phyloP scores from a whole-genome alignment of 306 rosid species.

The Lagenaria siceraria region DNA sequence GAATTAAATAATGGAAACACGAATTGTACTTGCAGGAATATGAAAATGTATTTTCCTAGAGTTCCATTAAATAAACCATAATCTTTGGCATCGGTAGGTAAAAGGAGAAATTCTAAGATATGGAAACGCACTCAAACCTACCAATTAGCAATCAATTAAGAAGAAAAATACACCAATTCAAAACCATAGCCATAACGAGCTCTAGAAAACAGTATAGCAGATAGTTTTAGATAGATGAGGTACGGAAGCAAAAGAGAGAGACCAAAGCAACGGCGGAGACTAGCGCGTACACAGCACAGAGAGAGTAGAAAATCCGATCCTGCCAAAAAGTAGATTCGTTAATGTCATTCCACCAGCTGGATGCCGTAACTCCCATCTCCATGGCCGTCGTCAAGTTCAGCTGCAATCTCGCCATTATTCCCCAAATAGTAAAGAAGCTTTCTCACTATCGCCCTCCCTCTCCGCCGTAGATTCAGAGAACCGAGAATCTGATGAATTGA shows the following conservation, averaged over 20 bases:
- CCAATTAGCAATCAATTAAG: background rate
- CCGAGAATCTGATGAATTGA: background rate
- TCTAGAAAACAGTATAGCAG: background rate
- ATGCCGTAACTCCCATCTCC: slow-evolving; percentile 17
- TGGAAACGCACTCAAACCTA: background rate
- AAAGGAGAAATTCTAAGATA: background rate
- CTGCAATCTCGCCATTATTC: slow-evolving; percentile 31
- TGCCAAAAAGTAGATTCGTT: slow-evolving; percentile 42
- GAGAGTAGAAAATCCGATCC: slow-evolving; percentile 48
- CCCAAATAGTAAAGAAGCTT: background rate
- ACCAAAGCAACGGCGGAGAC: slow-evolving; percentile 80
- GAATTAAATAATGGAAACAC: background rate
- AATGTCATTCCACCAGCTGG: slow-evolving; percentile 54
- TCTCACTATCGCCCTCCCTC: background rate
- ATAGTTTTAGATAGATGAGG: background rate
- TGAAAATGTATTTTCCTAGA: background rate
- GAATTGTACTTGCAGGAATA: background rate
- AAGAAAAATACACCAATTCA: background rate
- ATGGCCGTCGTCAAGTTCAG: slow-evolving; percentile 27
- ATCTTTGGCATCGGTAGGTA: background rate
- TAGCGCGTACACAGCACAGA: slow-evolving; percentile 64
- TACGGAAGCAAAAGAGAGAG: background rate
- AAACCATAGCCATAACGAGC: background rate
- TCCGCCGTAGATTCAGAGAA: background rate
- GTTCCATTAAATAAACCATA: background rate